A percentile compares a stretch with the other conserved stretches of the same genome.
These are phyloP conservation scores for Candida ascalaphidarum DNA, from an alignment of 805 yeast genomes.

Conservation along the genomic window DNA sequence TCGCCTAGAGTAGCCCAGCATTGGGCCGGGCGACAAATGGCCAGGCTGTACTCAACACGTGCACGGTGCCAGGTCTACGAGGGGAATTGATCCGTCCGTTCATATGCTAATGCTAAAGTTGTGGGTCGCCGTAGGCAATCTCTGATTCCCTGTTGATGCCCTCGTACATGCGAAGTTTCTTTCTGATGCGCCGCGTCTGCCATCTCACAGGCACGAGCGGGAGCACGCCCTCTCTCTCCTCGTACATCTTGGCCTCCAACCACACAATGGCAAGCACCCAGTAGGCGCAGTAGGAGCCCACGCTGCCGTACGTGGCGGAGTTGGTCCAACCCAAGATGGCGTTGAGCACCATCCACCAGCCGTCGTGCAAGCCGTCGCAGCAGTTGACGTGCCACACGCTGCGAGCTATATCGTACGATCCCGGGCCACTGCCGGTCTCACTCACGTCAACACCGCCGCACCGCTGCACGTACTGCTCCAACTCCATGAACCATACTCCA, in stretches of 20 bases:
- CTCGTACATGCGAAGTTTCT: slow-evolving; percentile 15
- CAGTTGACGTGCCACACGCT: slow-evolving; percentile 41
- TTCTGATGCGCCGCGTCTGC: slow-evolving; percentile 49
- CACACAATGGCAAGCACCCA: slow-evolving; percentile 26
- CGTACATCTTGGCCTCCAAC: slow-evolving; percentile 22
- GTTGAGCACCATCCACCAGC: slow-evolving; percentile 39
- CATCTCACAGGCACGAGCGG: slow-evolving; percentile 48
- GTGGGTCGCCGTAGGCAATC: no score
- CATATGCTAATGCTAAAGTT: no score
- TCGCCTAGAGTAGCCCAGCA: no score
- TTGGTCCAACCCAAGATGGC: slow-evolving; percentile 41
- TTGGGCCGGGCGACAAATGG: no score
- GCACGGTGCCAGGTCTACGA: no score
- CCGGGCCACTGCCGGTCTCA: slow-evolving; percentile 40
- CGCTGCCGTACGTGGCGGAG: slow-evolving; percentile 37
- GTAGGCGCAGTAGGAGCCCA: slow-evolving; percentile 24
- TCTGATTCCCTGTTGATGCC: slow-evolving; percentile 5
- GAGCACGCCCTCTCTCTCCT: slow-evolving; percentile 28
- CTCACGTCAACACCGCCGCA: slow-evolving; percentile 35
- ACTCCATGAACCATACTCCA: slow-evolving; percentile 37
- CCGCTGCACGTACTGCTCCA: slow-evolving; percentile 26
- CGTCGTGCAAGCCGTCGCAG: slow-evolving; percentile 35
- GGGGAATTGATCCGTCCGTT: no score
- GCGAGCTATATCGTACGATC: slow-evolving; percentile 31
- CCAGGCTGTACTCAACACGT: no score